Conservation (phyloP, 108 stramenopile species). For the Nitzschia putrida region DNA sequence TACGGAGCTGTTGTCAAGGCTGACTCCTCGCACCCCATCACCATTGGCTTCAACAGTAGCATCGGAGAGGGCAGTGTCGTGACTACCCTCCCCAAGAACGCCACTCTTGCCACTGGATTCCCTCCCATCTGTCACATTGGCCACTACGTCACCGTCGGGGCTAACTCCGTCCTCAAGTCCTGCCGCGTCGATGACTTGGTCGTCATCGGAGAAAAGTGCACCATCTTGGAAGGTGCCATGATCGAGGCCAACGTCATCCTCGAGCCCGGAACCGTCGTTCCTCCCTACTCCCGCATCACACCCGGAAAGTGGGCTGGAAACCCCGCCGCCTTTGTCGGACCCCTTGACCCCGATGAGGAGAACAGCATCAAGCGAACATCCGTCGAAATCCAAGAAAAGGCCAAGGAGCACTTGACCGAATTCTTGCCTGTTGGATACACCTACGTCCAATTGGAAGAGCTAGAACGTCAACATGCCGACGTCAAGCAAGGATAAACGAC, state of each 20-base stretch:
- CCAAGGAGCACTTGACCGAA: constrained; percentile 85
- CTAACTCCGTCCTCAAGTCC: constrained; percentile 77
- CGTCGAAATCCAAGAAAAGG: constrained; percentile 58
- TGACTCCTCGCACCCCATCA: constrained; percentile 79
- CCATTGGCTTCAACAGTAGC: constrained; percentile 81
- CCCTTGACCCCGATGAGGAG: constrained; percentile 74
- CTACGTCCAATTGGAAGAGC: constrained; percentile 87
- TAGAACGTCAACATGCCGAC: constrained; percentile 54
- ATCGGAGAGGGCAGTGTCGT: constrained; percentile 92
- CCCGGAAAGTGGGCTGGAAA: constrained; percentile 93
- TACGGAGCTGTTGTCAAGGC: constrained; percentile 96
- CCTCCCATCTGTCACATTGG: constrained; percentile 84
- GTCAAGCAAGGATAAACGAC: constrained; percentile 46
- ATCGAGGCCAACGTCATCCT: constrained; percentile 84
- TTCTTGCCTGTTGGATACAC: constrained; percentile 87
- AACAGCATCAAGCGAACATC: constrained; percentile 69
- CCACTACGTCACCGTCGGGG: constrained; percentile 81
- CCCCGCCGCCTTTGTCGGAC: constrained; percentile 78
- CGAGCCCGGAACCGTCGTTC: constrained; percentile 90
- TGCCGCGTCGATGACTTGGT: constrained; percentile 86
- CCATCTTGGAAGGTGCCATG: constrained; percentile 85
- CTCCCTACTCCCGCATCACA: constrained; percentile 83
- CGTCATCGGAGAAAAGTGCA: constrained; percentile 84
- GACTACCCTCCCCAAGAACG: constrained; percentile 67
- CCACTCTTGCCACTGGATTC: constrained; percentile 68